Base-by-base conservation (phyloP, 1,284 basidiomycete genomes). In the Porodaedalea pini region DNA sequence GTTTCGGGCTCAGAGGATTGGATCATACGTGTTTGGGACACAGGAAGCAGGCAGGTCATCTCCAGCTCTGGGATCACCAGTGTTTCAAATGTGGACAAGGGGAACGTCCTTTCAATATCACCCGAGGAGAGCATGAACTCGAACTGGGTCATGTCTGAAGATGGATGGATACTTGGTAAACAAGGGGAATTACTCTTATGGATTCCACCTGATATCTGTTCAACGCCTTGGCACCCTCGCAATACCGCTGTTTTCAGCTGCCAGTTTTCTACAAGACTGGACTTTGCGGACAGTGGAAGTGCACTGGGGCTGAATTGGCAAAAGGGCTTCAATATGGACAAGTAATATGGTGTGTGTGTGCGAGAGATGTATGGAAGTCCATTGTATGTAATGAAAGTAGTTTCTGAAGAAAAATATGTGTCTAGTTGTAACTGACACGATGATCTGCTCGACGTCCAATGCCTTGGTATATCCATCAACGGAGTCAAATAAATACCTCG, bases 21-120 rank as follows among this genome's bases (percentile, higher is more conserved):
- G 7, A 54, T 23, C 40, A 44, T 54, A 19, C 39, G 52, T 17
- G 11, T 54, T 10, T 54, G 52, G 52, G 40, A 44, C n/a, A 10
- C 31, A 17, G n/a, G 11, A n/a, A 34, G 19, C n/a, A 17, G 39
- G n/a, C n/a, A n/a, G n/a, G n/a, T n/a, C 7, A 25, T 51, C 11
- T 51, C 55, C 15, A 49, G 51, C 15, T 57, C 49, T 31, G 21
- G 32, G 19, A 55, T 44, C 31, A 3, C 52, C n/a, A 2, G 34
- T 8, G 15, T 49, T 13, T 57, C 52, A 49, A 49, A 57, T 31
- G 23, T 39, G 37, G 10, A 2, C 23, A 32, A 15, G 32, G 49
- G 13, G 21, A 36, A 51, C 2, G 17, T 21, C 32, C 36, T 37
- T 23, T 8, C 31, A 19, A 29, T 6, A 17, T 19, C 36, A n/a